Conservation (phyloP, 2,329 filamentous ascomycete species). For the Lachnellula occidentalis region DNA sequence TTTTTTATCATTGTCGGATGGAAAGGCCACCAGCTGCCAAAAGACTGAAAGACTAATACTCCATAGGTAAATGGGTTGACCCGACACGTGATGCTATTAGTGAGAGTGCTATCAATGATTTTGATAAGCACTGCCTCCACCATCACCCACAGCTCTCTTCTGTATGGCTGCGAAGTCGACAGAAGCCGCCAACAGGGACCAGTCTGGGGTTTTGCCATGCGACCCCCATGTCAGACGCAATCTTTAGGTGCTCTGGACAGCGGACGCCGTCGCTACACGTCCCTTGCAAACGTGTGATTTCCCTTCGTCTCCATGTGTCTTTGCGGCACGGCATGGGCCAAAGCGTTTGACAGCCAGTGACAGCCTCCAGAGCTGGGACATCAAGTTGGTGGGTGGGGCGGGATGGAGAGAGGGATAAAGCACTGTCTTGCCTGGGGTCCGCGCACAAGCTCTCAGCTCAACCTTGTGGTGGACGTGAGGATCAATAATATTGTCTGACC, state of each 20-base stretch:
- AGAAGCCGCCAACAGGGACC: no score
- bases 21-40: no score
- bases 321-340: slow-evolving; percentile 8
- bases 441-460: slow-evolving; percentile 10
- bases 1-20: no score
- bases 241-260: background rate
- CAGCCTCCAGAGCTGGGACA: no score
- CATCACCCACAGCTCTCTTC: background rate
- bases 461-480: slow-evolving; percentile 1
- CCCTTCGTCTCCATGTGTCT: slow-evolving; percentile 2
- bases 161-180: background rate
- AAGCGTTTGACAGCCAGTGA: background rate
- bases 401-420: no score
- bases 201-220: background rate
- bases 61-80: background rate
- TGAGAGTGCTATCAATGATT: no score
- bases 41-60: background rate
- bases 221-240: slow-evolving; percentile 5
- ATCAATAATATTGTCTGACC: slow-evolving; percentile 10
- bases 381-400: background rate
- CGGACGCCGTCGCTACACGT: background rate
- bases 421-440: slow-evolving; percentile 4
- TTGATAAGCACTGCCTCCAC: background rate
- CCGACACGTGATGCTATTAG: background rate
- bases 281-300: background rate